Evolutionary conservation across 257 asterid genomes (phyloP).

Genomic region (Thymus mandschuricus): DNA sequence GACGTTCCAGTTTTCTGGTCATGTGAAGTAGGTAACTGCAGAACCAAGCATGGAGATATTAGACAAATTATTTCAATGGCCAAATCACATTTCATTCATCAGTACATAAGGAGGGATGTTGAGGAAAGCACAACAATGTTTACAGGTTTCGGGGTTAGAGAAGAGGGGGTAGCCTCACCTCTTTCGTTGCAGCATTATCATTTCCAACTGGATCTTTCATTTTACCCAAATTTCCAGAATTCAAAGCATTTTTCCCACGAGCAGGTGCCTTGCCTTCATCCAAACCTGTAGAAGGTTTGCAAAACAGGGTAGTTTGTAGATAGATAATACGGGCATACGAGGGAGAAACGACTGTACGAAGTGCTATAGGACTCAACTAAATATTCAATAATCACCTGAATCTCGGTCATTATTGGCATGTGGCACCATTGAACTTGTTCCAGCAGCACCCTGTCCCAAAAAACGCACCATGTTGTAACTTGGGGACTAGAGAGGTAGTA

Average conservation of each 20-base stretch:
- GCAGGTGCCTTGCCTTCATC: conserved; percentile 65
- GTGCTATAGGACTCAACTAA: conserved; percentile 10
- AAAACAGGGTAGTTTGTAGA: not conserved
- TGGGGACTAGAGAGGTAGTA: conserved; percentile 23
- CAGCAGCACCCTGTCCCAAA: conserved; percentile 72
- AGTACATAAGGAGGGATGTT: not conserved
- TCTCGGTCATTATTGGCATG: conserved; percentile 69
- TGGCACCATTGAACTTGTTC: conserved; percentile 81
- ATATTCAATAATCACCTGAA: conserved; percentile 52
- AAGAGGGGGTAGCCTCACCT: conserved; percentile 45
- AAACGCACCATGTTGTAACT: conserved; percentile 29
- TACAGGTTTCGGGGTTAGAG: not conserved
- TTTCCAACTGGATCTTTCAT: conserved; percentile 60
- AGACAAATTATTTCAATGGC: not conserved
- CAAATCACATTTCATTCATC: not conserved
- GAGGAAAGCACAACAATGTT: not conserved
- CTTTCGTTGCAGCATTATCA: conserved; percentile 54
- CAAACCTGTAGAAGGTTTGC: conserved; percentile 53
- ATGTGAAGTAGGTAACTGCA: conserved; percentile 62
- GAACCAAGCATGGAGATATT: not conserved
- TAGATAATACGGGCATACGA: not conserved
- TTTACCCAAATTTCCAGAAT: conserved; percentile 64
- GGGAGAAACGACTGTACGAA: conserved; percentile 11
- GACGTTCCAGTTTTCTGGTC: conserved; percentile 50
- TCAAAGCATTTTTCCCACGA: conserved; percentile 56